Base-by-base conservation (phyloP, 2,329 filamentous ascomycete species). In the Coniochaeta hoffmannii region DNA sequence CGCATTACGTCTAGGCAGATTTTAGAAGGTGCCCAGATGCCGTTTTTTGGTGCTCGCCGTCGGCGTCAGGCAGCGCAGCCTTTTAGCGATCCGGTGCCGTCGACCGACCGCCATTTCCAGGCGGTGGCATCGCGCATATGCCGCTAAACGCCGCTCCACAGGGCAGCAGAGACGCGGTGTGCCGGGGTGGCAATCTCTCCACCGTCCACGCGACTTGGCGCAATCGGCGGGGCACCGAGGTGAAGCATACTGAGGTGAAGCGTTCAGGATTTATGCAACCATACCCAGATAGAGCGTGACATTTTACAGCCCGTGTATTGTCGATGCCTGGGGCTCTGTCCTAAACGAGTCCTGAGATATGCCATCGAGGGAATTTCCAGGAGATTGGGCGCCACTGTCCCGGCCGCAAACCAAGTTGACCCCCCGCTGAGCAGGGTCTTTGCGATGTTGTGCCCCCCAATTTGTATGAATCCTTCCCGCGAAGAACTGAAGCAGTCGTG, bases 21-120 rank as follows among this genome's bases (percentile, higher is more conserved):
- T 57, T 55, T 34, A 59, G 57, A 55, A 59, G 57, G 55, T 59
- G 55, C 55, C n/a, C n/a, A n/a, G n/a, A n/a, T n/a, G n/a, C n/a
- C n/a, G n/a, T n/a, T n/a, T n/a, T n/a, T n/a, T n/a, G n/a, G n/a
- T n/a, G n/a, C n/a, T n/a, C n/a, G n/a, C n/a, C n/a, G n/a, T n/a
- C n/a, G n/a, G n/a, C n/a, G n/a, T n/a, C n/a, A n/a, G n/a, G 41
- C 15, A 46, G 41, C 11, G 41, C 19, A 46, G 41, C 41, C 19
- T 41, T 19, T 22, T 41, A 9, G 22, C 17, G 17, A 19, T 41
- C 36, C 36, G 36, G 19, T 19, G 9, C 11, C 12, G 22, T 46
- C n/a, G n/a, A n/a, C n/a, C 41, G 41, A 46, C 41, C 41, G 41
- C 41, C 41, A 46, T 26, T 46, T 46, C 22, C 22, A 28, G 41